Percentiles rank a stretch among this genome's conserved stretches.
These are phyloP conservation scores for Saccharomycopsis hybrid DNA, from an alignment of 1,139 yeast species.

Conservation along the genomic window DNA sequence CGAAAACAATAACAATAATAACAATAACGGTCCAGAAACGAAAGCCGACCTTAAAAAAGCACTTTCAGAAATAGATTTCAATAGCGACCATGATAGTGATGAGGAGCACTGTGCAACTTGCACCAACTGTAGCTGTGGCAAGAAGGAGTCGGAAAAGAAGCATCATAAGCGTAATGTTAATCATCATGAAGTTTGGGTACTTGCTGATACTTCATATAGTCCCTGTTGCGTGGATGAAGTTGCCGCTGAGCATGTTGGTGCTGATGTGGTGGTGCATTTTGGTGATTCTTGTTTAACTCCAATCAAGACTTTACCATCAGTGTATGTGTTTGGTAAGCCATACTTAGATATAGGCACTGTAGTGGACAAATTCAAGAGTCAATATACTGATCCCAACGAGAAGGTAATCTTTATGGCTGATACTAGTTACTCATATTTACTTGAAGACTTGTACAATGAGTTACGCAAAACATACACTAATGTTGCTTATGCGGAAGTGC, in stretches of 20 bases:
- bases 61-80: not conserved
- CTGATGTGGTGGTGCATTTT: slow-evolving; percentile 83
- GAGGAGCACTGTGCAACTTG: slow-evolving; percentile 23
- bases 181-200: slow-evolving; percentile 47
- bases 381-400: slow-evolving; percentile 33
- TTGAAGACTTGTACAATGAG: slow-evolving; percentile 32
- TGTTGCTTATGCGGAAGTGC: slow-evolving; percentile 46
- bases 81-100: slow-evolving; percentile 13
- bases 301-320: slow-evolving; percentile 62
- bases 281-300: slow-evolving; percentile 93
- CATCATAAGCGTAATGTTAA: not conserved
- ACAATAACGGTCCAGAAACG: not conserved
- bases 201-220: slow-evolving; percentile 95
- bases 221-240: slow-evolving; percentile 96
- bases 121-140: slow-evolving; percentile 26
- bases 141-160: not conserved
- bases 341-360: slow-evolving; percentile 35
- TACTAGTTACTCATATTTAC: slow-evolving; percentile 47
- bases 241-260: slow-evolving; percentile 87
- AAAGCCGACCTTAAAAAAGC: not conserved
- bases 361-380: slow-evolving; percentile 32
- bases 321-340: slow-evolving; percentile 73
- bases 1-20: not conserved
- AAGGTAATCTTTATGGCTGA: slow-evolving; percentile 61
- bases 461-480: slow-evolving; percentile 37